Conservation (phyloP, 345 rosid species). For the Pistacia atlantica region DNA sequence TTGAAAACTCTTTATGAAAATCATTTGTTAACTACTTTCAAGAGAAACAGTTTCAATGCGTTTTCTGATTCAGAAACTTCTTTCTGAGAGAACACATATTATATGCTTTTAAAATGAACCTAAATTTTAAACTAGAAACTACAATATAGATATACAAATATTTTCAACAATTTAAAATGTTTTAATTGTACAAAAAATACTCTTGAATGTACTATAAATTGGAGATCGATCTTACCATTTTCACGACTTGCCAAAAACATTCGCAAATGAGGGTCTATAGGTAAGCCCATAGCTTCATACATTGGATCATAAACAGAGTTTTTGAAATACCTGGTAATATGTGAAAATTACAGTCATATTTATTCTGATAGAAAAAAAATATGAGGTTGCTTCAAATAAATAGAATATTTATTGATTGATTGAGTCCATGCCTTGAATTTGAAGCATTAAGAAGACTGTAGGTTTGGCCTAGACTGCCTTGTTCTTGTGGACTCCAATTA, state of each 20-base stretch:
- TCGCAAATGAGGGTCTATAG: constrained; percentile 45
- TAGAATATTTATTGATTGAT: background rate
- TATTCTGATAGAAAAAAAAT: background rate
- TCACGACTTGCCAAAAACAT: constrained; percentile 22
- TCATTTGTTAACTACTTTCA: background rate
- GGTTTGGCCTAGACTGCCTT: background rate
- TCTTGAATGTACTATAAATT: background rate
- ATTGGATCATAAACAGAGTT: constrained; percentile 38
- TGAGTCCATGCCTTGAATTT: constrained; percentile 15
- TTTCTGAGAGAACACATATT: no score
- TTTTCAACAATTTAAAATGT: background rate
- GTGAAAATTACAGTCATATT: background rate
- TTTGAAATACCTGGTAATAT: constrained; percentile 11
- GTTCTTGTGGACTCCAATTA: background rate
- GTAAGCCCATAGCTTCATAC: constrained; percentile 42
- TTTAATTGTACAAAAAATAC: background rate
- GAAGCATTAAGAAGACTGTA: constrained; percentile 1
- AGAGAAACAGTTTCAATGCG: background rate
- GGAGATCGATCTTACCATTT: background rate
- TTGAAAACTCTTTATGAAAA: background rate
- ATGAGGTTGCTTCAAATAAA: background rate
- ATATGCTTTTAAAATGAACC: no score
- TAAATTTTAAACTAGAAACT: background rate
- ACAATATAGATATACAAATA: background rate
- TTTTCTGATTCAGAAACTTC: background rate